Conservation (phyloP, 1,284 basidiomycete species). For the Heliocybe sulcata region DNA sequence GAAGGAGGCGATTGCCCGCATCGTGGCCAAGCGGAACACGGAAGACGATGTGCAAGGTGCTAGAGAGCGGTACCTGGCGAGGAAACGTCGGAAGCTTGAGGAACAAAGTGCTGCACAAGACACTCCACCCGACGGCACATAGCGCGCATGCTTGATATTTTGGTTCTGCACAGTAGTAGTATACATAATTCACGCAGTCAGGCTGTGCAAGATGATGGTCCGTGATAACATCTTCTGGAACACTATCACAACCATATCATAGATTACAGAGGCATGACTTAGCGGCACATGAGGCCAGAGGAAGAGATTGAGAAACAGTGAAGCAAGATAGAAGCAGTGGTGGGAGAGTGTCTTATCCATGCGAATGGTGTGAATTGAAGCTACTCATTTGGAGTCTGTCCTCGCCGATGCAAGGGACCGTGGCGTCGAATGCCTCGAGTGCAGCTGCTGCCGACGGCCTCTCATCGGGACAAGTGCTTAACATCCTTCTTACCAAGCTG, state of each 20-base stretch:
- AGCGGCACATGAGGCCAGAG: too few relatives aligned
- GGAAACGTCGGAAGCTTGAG: conserved; percentile 75
- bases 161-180: not conserved
- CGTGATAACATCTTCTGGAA: not conserved
- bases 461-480: conserved; percentile 37
- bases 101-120: conserved; percentile 21
- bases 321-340: not conserved
- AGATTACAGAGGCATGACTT: too few relatives aligned
- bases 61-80: conserved; percentile 66
- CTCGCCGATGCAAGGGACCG: conserved; percentile 26
- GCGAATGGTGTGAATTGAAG: conserved; percentile 7
- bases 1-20: conserved; percentile 47
- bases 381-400: conserved; percentile 5
- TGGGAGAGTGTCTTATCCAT: not conserved
- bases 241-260: not conserved
- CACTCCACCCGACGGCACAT: conserved; percentile 6
- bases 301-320: too few relatives aligned
- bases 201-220: too few relatives aligned
- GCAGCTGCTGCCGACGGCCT: conserved; percentile 44
- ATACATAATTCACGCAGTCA: not conserved
- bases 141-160: not conserved
- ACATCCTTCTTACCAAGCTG: conserved; percentile 47
- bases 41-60: conserved; percentile 68
- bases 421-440: conserved; percentile 40
- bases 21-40: conserved; percentile 62